These are phyloP conservation scores for Neurospora sp. DNA, from an alignment of 2,329 filamentous ascomycete species.

Conservation along the genomic window DNA sequence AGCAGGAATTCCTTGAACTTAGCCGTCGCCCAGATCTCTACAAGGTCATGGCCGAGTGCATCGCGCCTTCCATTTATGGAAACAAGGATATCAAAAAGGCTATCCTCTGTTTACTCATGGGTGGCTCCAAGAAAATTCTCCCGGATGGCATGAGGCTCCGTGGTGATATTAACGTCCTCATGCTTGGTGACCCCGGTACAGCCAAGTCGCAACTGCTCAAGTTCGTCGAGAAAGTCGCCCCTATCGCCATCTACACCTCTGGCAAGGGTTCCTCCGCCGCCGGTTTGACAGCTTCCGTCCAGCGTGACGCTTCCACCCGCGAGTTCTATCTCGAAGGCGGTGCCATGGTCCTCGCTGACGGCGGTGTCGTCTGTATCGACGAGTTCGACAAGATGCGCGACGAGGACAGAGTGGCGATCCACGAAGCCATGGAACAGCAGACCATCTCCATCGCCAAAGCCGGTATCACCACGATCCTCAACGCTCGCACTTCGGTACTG, in stretches of 20 bases:
- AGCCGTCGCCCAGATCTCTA: constrained; percentile 90
- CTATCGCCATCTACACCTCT: constrained; percentile 96
- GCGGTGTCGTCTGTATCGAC: constrained; percentile 95
- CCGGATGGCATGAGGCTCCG: constrained; percentile 96
- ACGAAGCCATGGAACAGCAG: constrained; percentile 99
- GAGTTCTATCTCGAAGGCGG: constrained; percentile 98
- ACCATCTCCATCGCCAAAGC: constrained; percentile 99
- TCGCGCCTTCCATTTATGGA: constrained; percentile 95
- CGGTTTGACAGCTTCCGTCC: constrained; percentile 93
- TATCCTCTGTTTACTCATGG: constrained; percentile 85
- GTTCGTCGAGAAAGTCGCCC: constrained; percentile 92
- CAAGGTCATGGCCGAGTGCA: constrained; percentile 78
- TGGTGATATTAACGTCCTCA: constrained; percentile 94
- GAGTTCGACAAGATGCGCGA: constrained; percentile 99
- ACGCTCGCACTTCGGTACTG: constrained; percentile 87
- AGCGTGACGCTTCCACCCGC: constrained; percentile 80
- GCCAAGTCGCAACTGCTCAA: constrained; percentile 96
- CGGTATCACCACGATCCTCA: constrained; percentile 95
- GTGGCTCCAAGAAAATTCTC: constrained; percentile 93
- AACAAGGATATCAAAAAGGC: constrained; percentile 96
- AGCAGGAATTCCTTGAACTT: constrained; percentile 90
- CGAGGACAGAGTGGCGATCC: constrained; percentile 93
- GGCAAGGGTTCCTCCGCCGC: constrained; percentile 96
- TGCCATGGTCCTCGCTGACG: constrained; percentile 96
- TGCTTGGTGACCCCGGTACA: constrained; percentile 94